Base-by-base conservation (phyloP, 306 rosid species). In the Castanea mollissima region DNA sequence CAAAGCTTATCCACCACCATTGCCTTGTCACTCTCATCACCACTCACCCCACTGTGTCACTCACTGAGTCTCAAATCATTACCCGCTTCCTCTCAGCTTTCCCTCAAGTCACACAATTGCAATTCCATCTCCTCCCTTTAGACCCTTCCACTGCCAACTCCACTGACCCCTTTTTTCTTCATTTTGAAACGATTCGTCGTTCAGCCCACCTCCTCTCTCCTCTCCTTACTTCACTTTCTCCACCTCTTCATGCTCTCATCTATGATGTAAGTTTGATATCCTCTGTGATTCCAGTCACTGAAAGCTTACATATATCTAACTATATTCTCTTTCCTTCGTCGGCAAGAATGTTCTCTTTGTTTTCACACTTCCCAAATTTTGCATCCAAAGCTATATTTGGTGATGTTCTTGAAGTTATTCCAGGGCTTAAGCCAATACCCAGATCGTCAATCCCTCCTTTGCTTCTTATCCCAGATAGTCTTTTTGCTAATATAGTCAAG, bases 11-110 rank as follows among this genome's bases (percentile, higher is more conserved):
- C 71, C 77, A 68, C 18, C 74, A 77, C 74, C 34, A 79, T 55
- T 87, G 90, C 76, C 80, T 64, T 5, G 76, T 90, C 51, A 87
- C 91, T 3, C 83, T 92, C 83, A 84, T 90, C 80, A 84, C 73
- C 25, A 76, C 85, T 71, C 83, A 64, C 12, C 88, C 97, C 16
- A 69, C 79, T 0, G 85, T 90, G 35, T 86, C 94, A 7, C 54
- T 74, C 1, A 76, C 92, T 11, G 93, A 92, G 79, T 55, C 91
- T 11, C 23, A 51, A 0, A 79, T 81, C 70, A 65, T 87, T 75
- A 82, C 88, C 35, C 85, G 62, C 9, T 92, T 92, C 63, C 85
- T 79, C 57, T 84, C 84, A 4, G 29, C 85, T 51, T 83, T 81
- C 73, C 90, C 92, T 55, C 84, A 85, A 16, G 70, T 79, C 54